Base-by-base conservation (phyloP, 2,329 filamentous ascomycete genomes). In the Ustilaginoidea virens region DNA sequence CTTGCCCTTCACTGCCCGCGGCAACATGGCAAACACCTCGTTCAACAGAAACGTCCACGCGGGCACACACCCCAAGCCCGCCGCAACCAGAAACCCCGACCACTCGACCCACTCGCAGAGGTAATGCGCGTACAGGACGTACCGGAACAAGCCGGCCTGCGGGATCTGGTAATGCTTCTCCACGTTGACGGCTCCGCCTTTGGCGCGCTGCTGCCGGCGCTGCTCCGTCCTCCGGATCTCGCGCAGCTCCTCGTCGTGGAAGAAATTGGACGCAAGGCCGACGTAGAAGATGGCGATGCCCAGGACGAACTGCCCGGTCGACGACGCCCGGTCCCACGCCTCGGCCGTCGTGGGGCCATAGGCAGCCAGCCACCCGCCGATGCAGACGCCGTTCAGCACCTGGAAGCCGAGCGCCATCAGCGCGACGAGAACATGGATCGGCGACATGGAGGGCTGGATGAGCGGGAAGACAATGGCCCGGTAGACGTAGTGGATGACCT, bases 51-150 rank as follows among this genome's bases (percentile, higher is more conserved):
- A 96, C 28, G 68, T 69, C 44, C 85, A 62, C 15, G 83, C 87
- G 1, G 90, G 87, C 27, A 71, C 58, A 46, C 76, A 82, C 4
- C 57, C 53, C 56, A 61, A 68, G 1, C 74, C 74, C 32, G 75
- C 68, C 40, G 80, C 68, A 51, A 93, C 68, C 61, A 77, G 85
- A 51, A 85, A 98, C 0, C 90, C 90, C 4, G 68, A 52, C 90
- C 90, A 98, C 62, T 98, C 90, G 30, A 93, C 51, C 90, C 90
- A 98, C 58, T 98, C 90, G 47, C 77, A 80, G n/a, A 92, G 63
- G 52, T 94, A 98, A 51, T 98, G 90, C 39, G 90, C 85, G 52
- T 78, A 93, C 34, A 96, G 64, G 47, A 93, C 69, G 44, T 74
- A 77, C 39, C 67, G 63, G 55, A 96, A 98, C 28, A 93, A 55